Conservation (phyloP, 306 rosid species). For the Amphicarpaea edgeworthii region DNA sequence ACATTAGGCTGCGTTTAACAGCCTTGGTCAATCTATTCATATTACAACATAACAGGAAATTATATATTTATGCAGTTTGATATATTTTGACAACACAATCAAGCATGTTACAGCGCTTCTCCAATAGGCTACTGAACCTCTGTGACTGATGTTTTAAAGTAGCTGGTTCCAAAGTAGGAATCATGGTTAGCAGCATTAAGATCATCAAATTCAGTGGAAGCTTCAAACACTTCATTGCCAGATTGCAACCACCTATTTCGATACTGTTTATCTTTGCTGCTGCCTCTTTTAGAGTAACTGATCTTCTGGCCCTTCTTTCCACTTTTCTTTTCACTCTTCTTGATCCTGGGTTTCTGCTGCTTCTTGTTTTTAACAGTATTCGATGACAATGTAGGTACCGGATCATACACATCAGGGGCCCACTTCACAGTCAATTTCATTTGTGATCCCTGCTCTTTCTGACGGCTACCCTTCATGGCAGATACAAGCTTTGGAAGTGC, state of each 20-base stretch:
- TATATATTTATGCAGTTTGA: constrained; percentile 47
- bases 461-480: constrained; percentile 87
- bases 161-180: constrained; percentile 64
- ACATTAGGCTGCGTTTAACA: not conserved
- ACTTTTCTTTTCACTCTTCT: constrained; percentile 63
- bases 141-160: constrained; percentile 53
- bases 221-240: constrained; percentile 38
- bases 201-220: constrained; percentile 50
- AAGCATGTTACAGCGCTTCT: constrained; percentile 31
- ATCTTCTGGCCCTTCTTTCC: constrained; percentile 76
- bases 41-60: not conserved
- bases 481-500: constrained; percentile 67
- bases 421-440: constrained; percentile 71
- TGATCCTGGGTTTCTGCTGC: constrained; percentile 66
- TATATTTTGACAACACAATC: constrained; percentile 29
- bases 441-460: constrained; percentile 47
- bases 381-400: constrained; percentile 61
- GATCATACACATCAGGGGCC: constrained; percentile 95
- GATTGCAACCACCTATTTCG: constrained; percentile 41
- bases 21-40: not conserved
- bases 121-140: constrained; percentile 63
- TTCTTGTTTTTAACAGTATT: constrained; percentile 71
- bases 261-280: constrained; percentile 65
- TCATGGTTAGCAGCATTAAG: constrained; percentile 57
- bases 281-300: constrained; percentile 58